Evolutionary conservation across 2,329 filamentous ascomycete species (phyloP), one percentile per base, ranked within the genome.

Genomic region (Lecanicillium sp.): DNA sequence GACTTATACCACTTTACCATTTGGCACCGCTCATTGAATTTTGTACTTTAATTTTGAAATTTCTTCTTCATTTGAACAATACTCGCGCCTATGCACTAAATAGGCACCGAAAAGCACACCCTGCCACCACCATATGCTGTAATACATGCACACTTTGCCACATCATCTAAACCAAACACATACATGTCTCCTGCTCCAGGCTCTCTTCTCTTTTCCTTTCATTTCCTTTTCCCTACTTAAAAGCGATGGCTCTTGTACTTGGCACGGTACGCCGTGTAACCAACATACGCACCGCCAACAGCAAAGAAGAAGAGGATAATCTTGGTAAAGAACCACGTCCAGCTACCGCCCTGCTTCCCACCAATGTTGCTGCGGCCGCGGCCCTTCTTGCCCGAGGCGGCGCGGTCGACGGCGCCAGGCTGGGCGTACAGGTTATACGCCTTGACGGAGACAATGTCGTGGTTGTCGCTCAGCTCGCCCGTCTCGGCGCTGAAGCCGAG

Each of bases 381-480:
- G 33, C 50, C 44, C 41, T 53, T 54, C 47, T 45, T 44, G 55
- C 64, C 42, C 59, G 59, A 40, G 15, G 46, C 17, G 17, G 31
- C 35, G 36, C 17, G 61, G 58, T 61, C 48, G 51, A 59, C 37
- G 19, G 39, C 13, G 27, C 74, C 77, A 52, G 68, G 66, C 19
- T 65, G 64, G 41, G 75, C 80, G 68, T 97, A 97, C 45, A 98
- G 69, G 62, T 96, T 98, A 70, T 84, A 84, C 41, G 90, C 82
- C 47, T 80, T 72, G 52, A 98, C 76, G 36, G 79, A 84, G 58
- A 97, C 79, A 61, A 98, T 94, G 65, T 98, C 92, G 72, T 96
- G 90, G 72, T 95, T 95, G 67, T 98, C 92, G 63, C 81, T 87
- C 49, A 98, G 77, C 69, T 98, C 90, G 56, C 92, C 92, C 13